Base-by-base conservation (phyloP, 495 filamentous ascomycete genomes). In the Annulohypoxylon bovei region DNA sequence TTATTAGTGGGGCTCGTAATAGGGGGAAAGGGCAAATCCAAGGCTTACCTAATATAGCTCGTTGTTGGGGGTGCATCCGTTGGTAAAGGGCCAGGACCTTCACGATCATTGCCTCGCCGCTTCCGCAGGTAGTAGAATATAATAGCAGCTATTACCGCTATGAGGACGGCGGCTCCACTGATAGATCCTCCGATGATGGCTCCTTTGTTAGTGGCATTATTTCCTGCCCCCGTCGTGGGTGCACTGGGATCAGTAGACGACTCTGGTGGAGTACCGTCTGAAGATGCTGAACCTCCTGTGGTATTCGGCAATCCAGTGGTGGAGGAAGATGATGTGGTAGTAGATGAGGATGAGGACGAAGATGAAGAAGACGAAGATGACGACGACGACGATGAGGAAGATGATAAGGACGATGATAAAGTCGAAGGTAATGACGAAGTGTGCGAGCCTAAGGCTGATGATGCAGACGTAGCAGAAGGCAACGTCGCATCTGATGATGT, bases 141-240 rank as follows among this genome's bases (percentile, higher is more conserved):
- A 42, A 66, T 62, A 0, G 80, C 70, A 0, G 73, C 70, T 23
- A 72, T 23, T n/a, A 82, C 46, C 12, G 75, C 75, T 47, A 78
- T 65, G 0, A 81, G 61, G 6, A 77, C 77, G 9, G 76, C 79
- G 9, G 78, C 76, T 23, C 81, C 81, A 33, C 77, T 74, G 27
- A 83, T 75, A 33, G 79, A 78, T 39, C 82, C 83, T 53, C 83
- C 83, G 7, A 84, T 78, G 11, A 85, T 82, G 42, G 80, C 80
- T 5, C 80, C 82, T 5, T 75, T 79, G 11, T 78, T 74, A 53
- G 62, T 75, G 33, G 54, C 60, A 16, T 62, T 33, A n/a, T 70
- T 42, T 53, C 55, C 42, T 30, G 53, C 12, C 18, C 23, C 39
- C 11, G 42, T 39, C 23, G 63, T 20, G 22, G 70, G 60, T 18